phyloP scores from a whole-genome alignment of 1,139 yeast genomes.

The Saccharomyces pastorianus region DNA sequence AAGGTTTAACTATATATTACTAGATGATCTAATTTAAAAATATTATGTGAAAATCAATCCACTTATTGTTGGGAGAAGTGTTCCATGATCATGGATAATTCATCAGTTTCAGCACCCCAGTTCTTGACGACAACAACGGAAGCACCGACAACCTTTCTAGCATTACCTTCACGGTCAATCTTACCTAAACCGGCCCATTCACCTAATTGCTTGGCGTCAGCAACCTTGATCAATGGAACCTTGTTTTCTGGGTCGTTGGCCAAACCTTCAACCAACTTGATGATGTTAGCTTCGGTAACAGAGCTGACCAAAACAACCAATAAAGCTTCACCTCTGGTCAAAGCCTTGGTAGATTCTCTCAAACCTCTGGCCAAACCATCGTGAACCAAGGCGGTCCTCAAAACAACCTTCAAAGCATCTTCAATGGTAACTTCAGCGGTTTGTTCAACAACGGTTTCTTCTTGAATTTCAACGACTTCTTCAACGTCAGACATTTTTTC shows the following conservation, averaged over 20 bases:
- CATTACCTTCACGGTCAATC: conserved; percentile 99
- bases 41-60: not conserved
- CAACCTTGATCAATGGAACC: conserved; percentile 97
- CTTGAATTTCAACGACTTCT: conserved; percentile 64
- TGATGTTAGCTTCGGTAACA: conserved; percentile 95
- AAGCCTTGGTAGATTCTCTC: conserved; percentile 99
- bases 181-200: conserved; percentile 99
- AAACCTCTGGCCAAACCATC: conserved; percentile 99
- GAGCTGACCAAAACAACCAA: conserved; percentile 96
- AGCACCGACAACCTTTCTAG: conserved; percentile 99
- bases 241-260: conserved; percentile 96
- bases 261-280: conserved; percentile 97
- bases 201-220: conserved; percentile 99
- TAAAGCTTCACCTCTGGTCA: conserved; percentile 95
- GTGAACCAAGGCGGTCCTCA: conserved; percentile 96
- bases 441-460: conserved; percentile 83
- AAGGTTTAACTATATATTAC: not conserved
- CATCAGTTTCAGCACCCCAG: conserved; percentile 99
- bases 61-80: conserved; percentile 78
- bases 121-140: conserved; percentile 98
- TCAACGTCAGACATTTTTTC: conserved; percentile 46
- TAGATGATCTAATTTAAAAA: conserved; percentile 1
- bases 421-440: conserved; percentile 88
- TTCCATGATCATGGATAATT: conserved; percentile 93
- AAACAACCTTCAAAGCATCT: conserved; percentile 97